Conservation (phyloP, 2,329 filamentous ascomycete genomes). For the Colletotrichum liriopes region DNA sequence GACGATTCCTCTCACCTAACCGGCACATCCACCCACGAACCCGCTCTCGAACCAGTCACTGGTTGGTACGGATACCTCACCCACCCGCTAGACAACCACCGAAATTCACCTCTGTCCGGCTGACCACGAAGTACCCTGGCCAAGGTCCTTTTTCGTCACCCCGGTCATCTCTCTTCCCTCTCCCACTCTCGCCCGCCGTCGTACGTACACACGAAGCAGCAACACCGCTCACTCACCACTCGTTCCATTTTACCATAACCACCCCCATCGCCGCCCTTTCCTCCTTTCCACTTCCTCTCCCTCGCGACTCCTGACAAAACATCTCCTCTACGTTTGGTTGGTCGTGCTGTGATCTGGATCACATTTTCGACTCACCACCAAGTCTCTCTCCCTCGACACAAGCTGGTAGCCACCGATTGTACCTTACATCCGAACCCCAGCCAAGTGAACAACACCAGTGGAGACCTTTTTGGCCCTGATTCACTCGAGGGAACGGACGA, state of each 20-base stretch:
- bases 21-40: constrained; percentile 29
- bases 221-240: constrained; percentile 19
- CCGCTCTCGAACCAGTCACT: constrained; percentile 27
- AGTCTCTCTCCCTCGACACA: constrained; percentile 30
- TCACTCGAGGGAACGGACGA: constrained; percentile 35
- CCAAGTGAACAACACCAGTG: constrained; percentile 16
- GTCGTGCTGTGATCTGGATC: constrained; percentile 34
- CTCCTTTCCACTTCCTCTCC: constrained; percentile 12
- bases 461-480: constrained; percentile 33
- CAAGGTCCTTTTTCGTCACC: constrained; percentile 30
- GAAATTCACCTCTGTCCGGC: constrained; percentile 42
- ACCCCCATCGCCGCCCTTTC: constrained; percentile 18
- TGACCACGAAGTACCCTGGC: constrained; percentile 32
- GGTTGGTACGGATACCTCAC: constrained; percentile 21
- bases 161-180: constrained; percentile 18
- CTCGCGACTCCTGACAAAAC: constrained; percentile 9
- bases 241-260: constrained; percentile 35
- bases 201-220: constrained; percentile 5
- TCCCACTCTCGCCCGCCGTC: background rate
- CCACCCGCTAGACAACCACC: constrained; percentile 23
- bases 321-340: background rate
- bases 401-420: background rate
- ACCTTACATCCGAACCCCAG: constrained; percentile 13
- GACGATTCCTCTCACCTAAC: constrained; percentile 4
- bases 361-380: constrained; percentile 13